Evolutionary conservation across 2,329 filamentous ascomycete genomes (phyloP), one percentile per base, ranked within the genome.

Genomic region (Sarocladiaceae sp.): DNA sequence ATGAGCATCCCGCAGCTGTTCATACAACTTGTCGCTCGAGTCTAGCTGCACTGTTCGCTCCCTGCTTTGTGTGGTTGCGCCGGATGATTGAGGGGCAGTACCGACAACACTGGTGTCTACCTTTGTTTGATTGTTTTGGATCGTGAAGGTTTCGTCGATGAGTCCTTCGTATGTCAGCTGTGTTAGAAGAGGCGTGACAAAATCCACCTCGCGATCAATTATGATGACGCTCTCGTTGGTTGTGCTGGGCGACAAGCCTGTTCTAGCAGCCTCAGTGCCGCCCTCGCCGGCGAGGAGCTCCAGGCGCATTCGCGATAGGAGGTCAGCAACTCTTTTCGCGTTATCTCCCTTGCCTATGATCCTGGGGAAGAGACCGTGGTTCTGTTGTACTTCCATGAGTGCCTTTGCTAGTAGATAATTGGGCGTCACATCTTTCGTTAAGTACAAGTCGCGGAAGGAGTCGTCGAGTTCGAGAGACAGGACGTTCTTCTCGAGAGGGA

Each of bases 331-430:
- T 41, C 82, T 82, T 59, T 91, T 90, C 27, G 89, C 91, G 61
- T 95, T 90, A 54, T 98, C 90, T 16, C 93, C 93, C 65, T 98
- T 97, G 21, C 93, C 93, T 37, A 94, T 83, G 47, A 98, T 93
- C 12, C 91, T 81, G 20, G 93, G 94, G 53, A 98, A 97, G 11
- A 98, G 78, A 3, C 93, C 94, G 65, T 96, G 84, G 54, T 85
- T 83, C 59, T 88, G 83, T 62, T 98, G 93, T 49, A 98, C 81
- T 26, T 84, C 82, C 93, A 98, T 98, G 51, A 98, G 73, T 18
- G 93, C 91, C 63, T 85, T 88, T 43, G 93, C 89, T 51, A 95
- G 76, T 27, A 95, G 74, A 57, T 91, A 95, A 19, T 89, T 82
- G n/a, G 88, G 83, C 1, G 88, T 95, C 10, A 90, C 86, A 60